A percentile compares a stretch with the other conserved stretches of the same genome.
Conservation (phyloP, 2,329 filamentous ascomycete species). For the Microcyclospora pomicola region DNA sequence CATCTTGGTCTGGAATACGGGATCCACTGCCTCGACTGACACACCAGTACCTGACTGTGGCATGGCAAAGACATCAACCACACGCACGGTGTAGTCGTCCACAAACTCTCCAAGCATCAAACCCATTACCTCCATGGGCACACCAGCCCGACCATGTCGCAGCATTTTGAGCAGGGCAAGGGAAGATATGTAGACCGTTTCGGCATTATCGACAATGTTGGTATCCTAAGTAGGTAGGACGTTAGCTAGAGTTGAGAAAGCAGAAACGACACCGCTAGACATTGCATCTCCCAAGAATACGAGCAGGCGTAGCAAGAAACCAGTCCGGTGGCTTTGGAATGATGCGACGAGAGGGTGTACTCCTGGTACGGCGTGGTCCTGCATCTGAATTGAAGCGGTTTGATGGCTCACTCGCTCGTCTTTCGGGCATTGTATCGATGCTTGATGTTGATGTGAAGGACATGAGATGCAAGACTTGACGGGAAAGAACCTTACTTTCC, state of each 20-base stretch:
- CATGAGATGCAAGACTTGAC: too few relatives aligned
- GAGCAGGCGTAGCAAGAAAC: not conserved
- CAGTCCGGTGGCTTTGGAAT: not conserved
- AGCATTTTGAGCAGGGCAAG: conserved; percentile 97
- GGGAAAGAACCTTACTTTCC: too few relatives aligned
- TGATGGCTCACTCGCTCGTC: not conserved
- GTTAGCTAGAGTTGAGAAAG: conserved; percentile 3
- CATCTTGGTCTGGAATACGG: conserved; percentile 99
- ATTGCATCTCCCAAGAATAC: not conserved
- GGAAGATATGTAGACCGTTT: conserved; percentile 98
- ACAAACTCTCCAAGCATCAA: conserved; percentile 98
- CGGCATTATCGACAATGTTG: conserved; percentile 93
- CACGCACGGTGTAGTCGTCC: conserved; percentile 95
- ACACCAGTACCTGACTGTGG: conserved; percentile 96
- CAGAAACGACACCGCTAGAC: not conserved
- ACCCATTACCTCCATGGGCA: conserved; percentile 99
- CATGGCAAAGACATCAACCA: conserved; percentile 99
- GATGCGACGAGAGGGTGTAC: not conserved
- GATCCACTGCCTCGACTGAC: conserved; percentile 94
- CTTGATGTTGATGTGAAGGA: too few relatives aligned
- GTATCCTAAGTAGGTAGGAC: conserved; percentile 52
- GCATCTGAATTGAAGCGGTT: not conserved
- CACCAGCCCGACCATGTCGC: conserved; percentile 88
- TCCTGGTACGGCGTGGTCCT: not conserved
- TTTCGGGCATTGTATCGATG: too few relatives aligned